These are phyloP conservation scores for Populus hybrid DNA, from an alignment of 441 rosid species.

Conservation along the genomic window DNA sequence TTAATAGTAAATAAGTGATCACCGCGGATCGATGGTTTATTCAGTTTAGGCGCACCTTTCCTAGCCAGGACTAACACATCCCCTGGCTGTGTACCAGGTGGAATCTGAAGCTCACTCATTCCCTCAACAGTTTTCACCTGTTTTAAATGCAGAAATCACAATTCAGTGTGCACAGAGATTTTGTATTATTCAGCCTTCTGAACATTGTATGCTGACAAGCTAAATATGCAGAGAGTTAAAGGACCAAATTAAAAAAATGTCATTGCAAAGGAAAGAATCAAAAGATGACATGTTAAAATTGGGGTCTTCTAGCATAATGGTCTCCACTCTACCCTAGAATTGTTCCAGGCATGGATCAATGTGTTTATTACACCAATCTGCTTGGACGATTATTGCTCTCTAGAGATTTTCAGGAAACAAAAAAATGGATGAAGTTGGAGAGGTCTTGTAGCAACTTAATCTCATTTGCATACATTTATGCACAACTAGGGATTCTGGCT, in stretches of 20 bases:
- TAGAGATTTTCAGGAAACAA: background rate
- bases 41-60: conserved; percentile 86
- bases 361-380: background rate
- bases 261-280: background rate
- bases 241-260: background rate
- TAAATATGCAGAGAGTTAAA: background rate
- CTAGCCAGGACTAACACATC: conserved; percentile 79
- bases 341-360: background rate
- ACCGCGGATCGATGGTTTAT: conserved; percentile 91
- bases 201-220: background rate
- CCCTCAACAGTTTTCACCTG: conserved; percentile 69
- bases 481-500: background rate
- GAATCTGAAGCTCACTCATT: conserved; percentile 41
- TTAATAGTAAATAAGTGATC: conserved; percentile 83
- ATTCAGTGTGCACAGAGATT: conserved; percentile 17
- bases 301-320: background rate
- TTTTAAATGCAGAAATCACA: too few relatives aligned
- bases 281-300: background rate
- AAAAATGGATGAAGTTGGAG: background rate
- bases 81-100: conserved; percentile 91
- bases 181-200: background rate
- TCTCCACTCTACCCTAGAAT: background rate
- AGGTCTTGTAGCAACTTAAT: background rate
- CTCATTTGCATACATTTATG: background rate
- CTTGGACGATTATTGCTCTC: background rate